Base-by-base conservation (phyloP, 1,139 yeast genomes). In the Yamadazyma taylorii region DNA sequence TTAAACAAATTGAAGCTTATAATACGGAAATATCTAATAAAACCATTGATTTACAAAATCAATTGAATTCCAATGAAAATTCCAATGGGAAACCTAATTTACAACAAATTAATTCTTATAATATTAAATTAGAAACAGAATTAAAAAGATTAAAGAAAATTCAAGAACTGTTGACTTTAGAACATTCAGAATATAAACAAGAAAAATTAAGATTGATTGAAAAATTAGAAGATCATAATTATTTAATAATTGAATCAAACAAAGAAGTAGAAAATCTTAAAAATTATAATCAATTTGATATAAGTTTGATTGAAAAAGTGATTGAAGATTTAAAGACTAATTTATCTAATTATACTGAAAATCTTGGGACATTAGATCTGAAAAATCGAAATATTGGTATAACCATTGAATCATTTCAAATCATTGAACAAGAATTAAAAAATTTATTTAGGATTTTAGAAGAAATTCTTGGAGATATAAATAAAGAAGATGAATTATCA, bases 131-230 rank as follows among this genome's bases (percentile, higher is more conserved):
- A 8, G 95, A 85, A 51, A 60, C 63, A 9, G 82, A 85, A 47
- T 66, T 88, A 46, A 75, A 81, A 47, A 70, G 73, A 44, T 66
- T 87, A 45, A 85, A 84, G 45, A 71, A 67, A 35, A 59, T 73
- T 2, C 95, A 86, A 53, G 89, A 85, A 48, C 61, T 69, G 16
- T 61, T 85, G 34, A 74, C 85, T 0, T 60, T 68, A n/a, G 89
- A 85, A 47, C 88, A 85, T 53, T 69, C 74, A 22, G 75, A 72
- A 34, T 85, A 86, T 58, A 84, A 80, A 55, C 64, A 69, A 17
- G 82, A 81, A 40, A 87, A 86, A 52, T 64, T 68, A 14, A 61
- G 75, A 27, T 57, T 85, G 37, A 71, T 82, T 22, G 73, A 75
- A 33, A 75, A 78, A 42, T 55, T 78, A 3, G 81, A 80, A 43